Evolutionary conservation across 1,139 yeast species (phyloP), one percentile per base, ranked within the genome.

Genomic region (Nakaseomyces delphensis): DNA sequence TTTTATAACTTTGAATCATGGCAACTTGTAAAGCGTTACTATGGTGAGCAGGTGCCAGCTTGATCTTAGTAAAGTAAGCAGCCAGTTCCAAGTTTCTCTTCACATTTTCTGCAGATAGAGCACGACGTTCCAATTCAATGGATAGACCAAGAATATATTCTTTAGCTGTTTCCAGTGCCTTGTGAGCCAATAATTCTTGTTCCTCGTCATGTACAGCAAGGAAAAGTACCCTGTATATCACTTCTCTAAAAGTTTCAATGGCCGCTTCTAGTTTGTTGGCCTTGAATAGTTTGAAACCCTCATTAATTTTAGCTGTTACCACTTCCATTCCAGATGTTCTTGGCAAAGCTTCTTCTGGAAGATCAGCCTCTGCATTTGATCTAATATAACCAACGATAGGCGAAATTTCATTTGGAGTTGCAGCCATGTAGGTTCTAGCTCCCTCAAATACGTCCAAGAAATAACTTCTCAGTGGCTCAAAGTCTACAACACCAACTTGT

Each of bases 1-100:
- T 73, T 59, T 83, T 84, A 72, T 84, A 86, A 29, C 93, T 78
- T 67, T 85, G 94, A 41, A 84, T 78, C 94, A 91, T 84, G 32
- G 99, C 98, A 47, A 87, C 95, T 62, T 86, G 93, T 55, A 87
- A 72, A 9, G 98, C 96, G 59, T 87, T 82, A 43, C 83, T 75
- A 49, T 80, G 77, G 64, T 93, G 98, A 5, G 82, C 80, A 38
- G 84, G 79, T 53, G 84, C 87, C 54, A 93, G 74, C 53, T 81
- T 76, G 32, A 89, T 81, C 60, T 78, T 78, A 14, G 98, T 86
- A 69, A 93, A 93, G 66, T 89, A 91, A 0, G 97, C 95, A 4
- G 97, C 97, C 53, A 93, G 71, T 64, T 91, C 98, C 58, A 93
- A 73, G 60, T 85, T 87, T 49, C 97, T 81, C 65, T 86, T 83